Percentiles rank a stretch among this genome's conserved stretches.
These are phyloP conservation scores for Aspergillus carbonarius DNA, from an alignment of 2,329 filamentous ascomycete species.

Conservation along the genomic window DNA sequence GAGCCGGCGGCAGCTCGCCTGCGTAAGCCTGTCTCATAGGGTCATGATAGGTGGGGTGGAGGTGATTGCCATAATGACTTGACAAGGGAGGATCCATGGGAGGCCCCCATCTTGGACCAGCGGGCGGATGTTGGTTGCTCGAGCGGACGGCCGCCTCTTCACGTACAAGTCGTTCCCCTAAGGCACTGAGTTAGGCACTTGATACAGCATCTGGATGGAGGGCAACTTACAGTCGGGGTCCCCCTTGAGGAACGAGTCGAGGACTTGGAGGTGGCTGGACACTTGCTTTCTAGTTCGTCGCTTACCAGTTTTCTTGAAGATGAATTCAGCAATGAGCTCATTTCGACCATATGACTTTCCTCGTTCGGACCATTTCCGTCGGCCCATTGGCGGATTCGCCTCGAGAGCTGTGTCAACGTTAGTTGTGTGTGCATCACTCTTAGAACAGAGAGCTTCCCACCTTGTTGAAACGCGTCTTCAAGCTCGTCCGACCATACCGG, in stretches of 20 bases:
- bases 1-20: conserved; percentile 35
- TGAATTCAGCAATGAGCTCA: conserved; percentile 61
- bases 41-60: conserved; percentile 32
- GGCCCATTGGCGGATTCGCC: conserved; percentile 58
- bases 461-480: conserved; percentile 50
- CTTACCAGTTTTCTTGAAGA: conserved; percentile 55
- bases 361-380: conserved; percentile 53
- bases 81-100: conserved; percentile 34
- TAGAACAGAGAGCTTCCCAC: conserved; percentile 26
- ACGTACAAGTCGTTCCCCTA: conserved; percentile 42
- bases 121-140: conserved; percentile 32
- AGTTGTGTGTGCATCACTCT: conserved; percentile 10
- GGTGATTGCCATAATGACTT: conserved; percentile 29
- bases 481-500: conserved; percentile 48
- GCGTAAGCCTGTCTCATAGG: conserved; percentile 34
- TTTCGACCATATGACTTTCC: conserved; percentile 60
- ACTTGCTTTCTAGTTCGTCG: conserved; percentile 58
- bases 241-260: conserved; percentile 56
- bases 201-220: too few relatives aligned
- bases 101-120: conserved; percentile 33
- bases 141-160: conserved; percentile 36
- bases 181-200: conserved; percentile 1
- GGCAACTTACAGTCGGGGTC: conserved; percentile 51
- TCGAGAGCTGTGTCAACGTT: conserved; percentile 46
- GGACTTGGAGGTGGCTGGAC: conserved; percentile 63